phyloP scores from a whole-genome alignment of 2,329 filamentous ascomycete species.

The Exophiala viscosa region DNA sequence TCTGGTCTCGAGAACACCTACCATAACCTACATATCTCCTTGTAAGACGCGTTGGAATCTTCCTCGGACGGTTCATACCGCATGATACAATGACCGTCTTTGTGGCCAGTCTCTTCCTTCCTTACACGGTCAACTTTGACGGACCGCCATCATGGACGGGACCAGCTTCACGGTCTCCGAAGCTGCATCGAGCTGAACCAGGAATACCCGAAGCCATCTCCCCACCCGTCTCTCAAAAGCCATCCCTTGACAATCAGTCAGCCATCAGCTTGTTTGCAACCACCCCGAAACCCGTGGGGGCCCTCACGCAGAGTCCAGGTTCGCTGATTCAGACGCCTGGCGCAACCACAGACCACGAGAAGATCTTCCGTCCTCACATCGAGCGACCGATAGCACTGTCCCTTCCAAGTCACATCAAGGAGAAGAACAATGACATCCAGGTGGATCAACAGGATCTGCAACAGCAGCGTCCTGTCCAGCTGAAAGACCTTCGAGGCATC shows the following conservation, averaged over 20 bases:
- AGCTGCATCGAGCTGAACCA: neutral
- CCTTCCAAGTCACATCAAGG: conserved; percentile 14
- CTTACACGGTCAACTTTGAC: conserved; percentile 87
- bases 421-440: conserved; percentile 38
- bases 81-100: conserved; percentile 53
- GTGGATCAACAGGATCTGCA: conserved; percentile 42
- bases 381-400: conserved; percentile 20
- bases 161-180: conserved; percentile 11
- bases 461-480: conserved; percentile 47
- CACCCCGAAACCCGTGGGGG: neutral
- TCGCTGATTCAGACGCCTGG: conserved; percentile 36
- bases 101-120: conserved; percentile 69
- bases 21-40: neutral
- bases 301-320: conserved; percentile 10
- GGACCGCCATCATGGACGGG: conserved; percentile 35
- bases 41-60: neutral
- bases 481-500: conserved; percentile 46
- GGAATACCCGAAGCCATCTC: neutral
- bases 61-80: neutral
- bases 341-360: conserved; percentile 41
- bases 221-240: conserved; percentile 1
- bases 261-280: conserved; percentile 22
- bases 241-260: conserved; percentile 1
- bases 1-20: no score
- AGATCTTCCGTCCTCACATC: conserved; percentile 35